Evolutionary conservation across 495 filamentous ascomycete genomes (phyloP), one percentile per base, ranked within the genome.

Genomic region (Penicillium bovifimosum): DNA sequence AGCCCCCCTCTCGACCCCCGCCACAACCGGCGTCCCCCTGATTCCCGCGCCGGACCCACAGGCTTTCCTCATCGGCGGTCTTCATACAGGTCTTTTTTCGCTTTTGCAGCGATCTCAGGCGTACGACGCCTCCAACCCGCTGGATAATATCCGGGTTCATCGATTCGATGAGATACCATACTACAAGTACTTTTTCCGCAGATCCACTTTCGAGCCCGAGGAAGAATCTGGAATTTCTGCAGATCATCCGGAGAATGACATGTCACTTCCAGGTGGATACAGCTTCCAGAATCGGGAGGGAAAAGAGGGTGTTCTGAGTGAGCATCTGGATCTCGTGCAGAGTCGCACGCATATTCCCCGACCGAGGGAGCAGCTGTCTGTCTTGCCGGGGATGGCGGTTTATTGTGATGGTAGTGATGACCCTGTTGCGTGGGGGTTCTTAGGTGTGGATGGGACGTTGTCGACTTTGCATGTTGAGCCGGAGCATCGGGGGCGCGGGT

Each of bases 391-490:
- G 8, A 60, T 67, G 18, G 70, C 64, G 9, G 47, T 76, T 17
- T 76, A 71, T 44, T n/a, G 9, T 18, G 54, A 63, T 45, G 34
- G 14, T 27, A 13, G 17, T 45, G 41, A 9, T 13, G 41, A 35
- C 3, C 70, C 72, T 7, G 62, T 76, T 50, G 73, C 68, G 8
- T 74, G 68, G 68, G 69, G 58, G 0, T 82, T 78, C 52, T 51
- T 79, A 5, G 70, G 69, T 6, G 26, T 68, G 3, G 77, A 81
- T 60, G 77, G 78, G 3, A 61, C 64, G 6, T 47, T 81, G 39
- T 64, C 71, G 6, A 76, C 74, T 7, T 44, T 82, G 49, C 74
- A 79, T 60, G 78, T 80, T 40, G 69, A 79, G 45, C 61, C 67
- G 28, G 72, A 63, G 41, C 68, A 80, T 65, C 62, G 78, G 1